Base-by-base conservation (phyloP, 495 filamentous ascomycete genomes). In the Neurospora africana region DNA sequence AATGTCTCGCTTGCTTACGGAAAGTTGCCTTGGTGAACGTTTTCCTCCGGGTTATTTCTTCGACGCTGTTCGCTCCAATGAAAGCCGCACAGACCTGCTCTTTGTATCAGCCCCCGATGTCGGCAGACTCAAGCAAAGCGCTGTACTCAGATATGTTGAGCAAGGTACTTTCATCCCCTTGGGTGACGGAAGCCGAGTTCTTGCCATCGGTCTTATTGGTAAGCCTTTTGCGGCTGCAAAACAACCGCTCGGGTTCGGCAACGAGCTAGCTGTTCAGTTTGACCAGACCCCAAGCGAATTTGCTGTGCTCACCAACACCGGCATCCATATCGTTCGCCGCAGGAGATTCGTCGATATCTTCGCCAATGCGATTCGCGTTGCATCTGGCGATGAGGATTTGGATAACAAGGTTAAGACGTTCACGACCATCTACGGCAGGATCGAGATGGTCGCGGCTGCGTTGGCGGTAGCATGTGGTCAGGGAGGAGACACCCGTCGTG, bases 391-490 rank as follows among this genome's bases (percentile, higher is more conserved):
- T 9, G 94, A 97, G 53, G 93, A 90, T 5, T 77, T 94, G 5
- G 92, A 96, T 69, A 89, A 85, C 2, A 92, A 97, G 70, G 84
- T 94, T 47, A 91, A 90, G 70, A 92, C 87, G 70, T 97, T 98
- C 76, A 91, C 93, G 71, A 85, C 87, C 40, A 86, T 87, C 4
- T 98, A 98, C 80, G 96, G 96, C 40, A 87, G 92, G 1, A 89
- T 88, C 2, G 95, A 99, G 78, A 93, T 91, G 0, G 88, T 93
- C 73, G 93, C 96, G 0, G 94, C 94, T 70, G 93, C 96, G 11
- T 85, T 99, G 27, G 96, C 96, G 10, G 95, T 98, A n/a, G 94
- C 94, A 17, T 99, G 95, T 79, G 93, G 95, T 15, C 93, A 97
- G 79, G 93, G 92, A 21, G 87, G 90, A 30, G 93, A 95, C 75